Conservation (phyloP, 441 rosid species). For the Populus hybrid region DNA sequence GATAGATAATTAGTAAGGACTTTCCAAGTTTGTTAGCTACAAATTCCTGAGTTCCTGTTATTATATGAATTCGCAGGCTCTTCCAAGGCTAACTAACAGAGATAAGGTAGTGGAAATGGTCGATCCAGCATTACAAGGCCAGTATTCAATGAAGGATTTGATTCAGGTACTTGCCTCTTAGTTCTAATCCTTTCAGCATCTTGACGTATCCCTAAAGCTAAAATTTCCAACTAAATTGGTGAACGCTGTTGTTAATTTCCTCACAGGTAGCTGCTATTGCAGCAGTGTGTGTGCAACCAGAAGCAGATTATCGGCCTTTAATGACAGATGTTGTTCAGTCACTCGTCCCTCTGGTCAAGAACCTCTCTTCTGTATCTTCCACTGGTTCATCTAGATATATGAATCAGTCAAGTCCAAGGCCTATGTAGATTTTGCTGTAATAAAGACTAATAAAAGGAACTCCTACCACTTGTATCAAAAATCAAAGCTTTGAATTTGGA, state of each 20-base stretch:
- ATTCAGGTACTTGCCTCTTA: constrained; percentile 53
- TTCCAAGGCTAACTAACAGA: constrained; percentile 73
- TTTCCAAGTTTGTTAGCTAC: neutral
- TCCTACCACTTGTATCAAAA: neutral
- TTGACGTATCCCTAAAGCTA: neutral
- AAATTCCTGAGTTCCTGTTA: neutral
- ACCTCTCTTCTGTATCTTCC: constrained; percentile 32
- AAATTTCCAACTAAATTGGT: neutral
- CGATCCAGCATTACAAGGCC: constrained; percentile 66
- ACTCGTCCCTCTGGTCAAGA: constrained; percentile 70
- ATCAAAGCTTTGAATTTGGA: neutral
- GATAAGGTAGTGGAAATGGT: constrained; percentile 70
- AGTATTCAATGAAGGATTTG: constrained; percentile 70
- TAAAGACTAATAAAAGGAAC: neutral
- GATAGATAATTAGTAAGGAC: neutral
- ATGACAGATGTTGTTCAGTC: constrained; percentile 94
- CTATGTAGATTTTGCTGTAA: neutral
- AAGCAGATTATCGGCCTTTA: constrained; percentile 88
- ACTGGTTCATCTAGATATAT: constrained; percentile 41
- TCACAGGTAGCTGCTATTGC: constrained; percentile 83
- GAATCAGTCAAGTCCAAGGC: constrained; percentile 29
- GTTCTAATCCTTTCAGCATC: neutral
- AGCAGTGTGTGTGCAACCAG: constrained; percentile 84
- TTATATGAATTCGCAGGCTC: constrained; percentile 47
- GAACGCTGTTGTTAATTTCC: neutral